Base-by-base conservation (phyloP, 306 rosid species). In the Cercis canadensis region DNA sequence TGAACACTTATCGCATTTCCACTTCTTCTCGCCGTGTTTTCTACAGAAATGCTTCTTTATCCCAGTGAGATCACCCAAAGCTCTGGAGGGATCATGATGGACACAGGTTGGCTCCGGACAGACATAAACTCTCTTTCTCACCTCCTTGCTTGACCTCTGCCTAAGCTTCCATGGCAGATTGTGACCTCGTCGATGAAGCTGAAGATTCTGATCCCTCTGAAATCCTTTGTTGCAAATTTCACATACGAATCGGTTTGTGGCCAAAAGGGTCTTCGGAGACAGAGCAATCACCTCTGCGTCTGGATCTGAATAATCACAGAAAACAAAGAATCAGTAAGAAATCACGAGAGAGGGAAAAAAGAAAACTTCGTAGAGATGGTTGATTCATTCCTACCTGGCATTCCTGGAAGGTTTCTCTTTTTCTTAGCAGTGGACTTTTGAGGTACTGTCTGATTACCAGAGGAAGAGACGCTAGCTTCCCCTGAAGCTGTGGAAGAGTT, bases 151-250 rank as follows among this genome's bases (percentile, higher is more conserved):
- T 0, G 96, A 62, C 75, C 98, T 81, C 81, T 88, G 97, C 75
- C 87, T 72, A 7, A 92, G 87, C 81, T 92, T 92, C 98, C 98
- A 92, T 14, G 98, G 98, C 59, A 92, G 87, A 70, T 90, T 92
- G 49, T 92, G 98, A 4, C 98, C 98, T 1, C 98, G 73, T 16
- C 98, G 65, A 58, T 92, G 98, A 34, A 92, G 98, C 84, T 92
- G 98, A 14, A 92, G 92, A 78, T 92, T 92, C 86, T 92, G 98
- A 73, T 92, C 98, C 65, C 98, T 86, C 81, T 92, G 98, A 76
- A 92, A 92, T 52, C 98, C 98, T 58, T 92, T 92, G 78, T 69
- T 92, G 84, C 98, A 92, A 51, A 92, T 92, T 83, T 92, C 98
- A 13, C 98, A 92, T 0, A 92, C 87, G 67, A 92, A 92, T 74